Percentiles rank a stretch among this genome's conserved stretches.
Conservation (phyloP, 2,329 filamentous ascomycete genomes). For the Cladosporium phlei region DNA sequence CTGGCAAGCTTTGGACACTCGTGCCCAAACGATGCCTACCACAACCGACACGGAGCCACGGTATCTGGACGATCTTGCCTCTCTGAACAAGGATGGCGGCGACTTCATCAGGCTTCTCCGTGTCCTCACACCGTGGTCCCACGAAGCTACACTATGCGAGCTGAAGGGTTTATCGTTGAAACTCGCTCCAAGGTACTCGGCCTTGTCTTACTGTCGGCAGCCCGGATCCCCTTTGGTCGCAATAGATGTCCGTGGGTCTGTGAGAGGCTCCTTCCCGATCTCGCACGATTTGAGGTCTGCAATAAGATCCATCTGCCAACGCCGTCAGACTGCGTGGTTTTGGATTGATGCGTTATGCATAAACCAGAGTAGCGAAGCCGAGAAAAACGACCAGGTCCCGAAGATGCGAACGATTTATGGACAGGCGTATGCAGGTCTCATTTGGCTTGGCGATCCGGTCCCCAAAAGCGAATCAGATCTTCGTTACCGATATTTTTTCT, state of each 20-base stretch:
- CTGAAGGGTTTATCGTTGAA: not conserved
- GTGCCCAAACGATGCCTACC: too few relatives aligned
- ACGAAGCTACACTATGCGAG: not conserved
- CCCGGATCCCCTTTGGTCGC: not conserved
- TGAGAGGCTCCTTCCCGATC: not conserved
- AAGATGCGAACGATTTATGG: not conserved
- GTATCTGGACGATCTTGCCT: not conserved
- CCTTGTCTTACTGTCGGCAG: not conserved
- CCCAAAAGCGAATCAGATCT: not conserved
- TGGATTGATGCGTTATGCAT: conserved; percentile 2
- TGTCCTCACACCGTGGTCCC: not conserved
- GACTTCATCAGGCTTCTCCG: conserved; percentile 1
- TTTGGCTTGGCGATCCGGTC: not conserved
- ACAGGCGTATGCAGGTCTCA: not conserved
- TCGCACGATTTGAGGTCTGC: not conserved
- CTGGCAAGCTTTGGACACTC: too few relatives aligned
- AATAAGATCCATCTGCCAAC: not conserved
- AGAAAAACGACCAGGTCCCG: not conserved
- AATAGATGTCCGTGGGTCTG: not conserved
- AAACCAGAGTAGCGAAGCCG: not conserved
- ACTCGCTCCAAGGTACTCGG: not conserved
- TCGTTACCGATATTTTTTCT: too few relatives aligned
- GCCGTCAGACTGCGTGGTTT: not conserved
- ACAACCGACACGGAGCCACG: not conserved
- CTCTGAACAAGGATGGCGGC: not conserved